A percentile compares a stretch with the other conserved stretches of the same genome.
These are phyloP conservation scores for Magnusiomyces fungicola DNA, from an alignment of 1,139 yeast species.

Conservation along the genomic window DNA sequence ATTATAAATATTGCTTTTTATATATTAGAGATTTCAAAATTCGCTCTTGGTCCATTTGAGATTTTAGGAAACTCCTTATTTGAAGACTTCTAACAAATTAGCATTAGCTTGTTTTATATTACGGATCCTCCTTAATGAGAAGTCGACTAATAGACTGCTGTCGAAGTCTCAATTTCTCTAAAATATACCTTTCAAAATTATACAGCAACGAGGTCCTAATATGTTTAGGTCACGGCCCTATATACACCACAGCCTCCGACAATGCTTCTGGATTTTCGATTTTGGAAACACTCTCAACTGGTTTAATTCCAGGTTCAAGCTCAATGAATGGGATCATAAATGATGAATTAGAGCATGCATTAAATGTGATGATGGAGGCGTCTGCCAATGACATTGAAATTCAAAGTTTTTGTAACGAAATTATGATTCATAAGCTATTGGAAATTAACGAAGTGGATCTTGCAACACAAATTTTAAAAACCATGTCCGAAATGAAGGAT, in stretches of 20 bases:
- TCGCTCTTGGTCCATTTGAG: too few relatives aligned
- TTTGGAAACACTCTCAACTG: neutral
- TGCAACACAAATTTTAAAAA: conserved; percentile 25
- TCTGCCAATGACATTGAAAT: neutral
- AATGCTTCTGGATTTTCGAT: too few relatives aligned
- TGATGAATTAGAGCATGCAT: conserved; percentile 2
- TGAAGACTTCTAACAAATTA: too few relatives aligned
- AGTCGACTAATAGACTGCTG: too few relatives aligned
- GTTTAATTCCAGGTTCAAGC: neutral
- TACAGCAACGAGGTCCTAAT: neutral
- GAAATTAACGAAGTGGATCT: conserved; percentile 26
- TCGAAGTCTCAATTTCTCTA: neutral
- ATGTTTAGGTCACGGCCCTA: neutral
- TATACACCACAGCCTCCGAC: neutral
- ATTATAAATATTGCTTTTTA: too few relatives aligned
- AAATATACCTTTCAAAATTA: neutral
- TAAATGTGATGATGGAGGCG: conserved; percentile 1
- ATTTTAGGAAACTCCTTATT: too few relatives aligned
- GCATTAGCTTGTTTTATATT: too few relatives aligned
- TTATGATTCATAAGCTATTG: conserved; percentile 25
- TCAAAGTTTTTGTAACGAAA: conserved; percentile 20
- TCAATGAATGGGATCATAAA: neutral
- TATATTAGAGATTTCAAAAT: too few relatives aligned
- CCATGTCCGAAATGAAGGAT: conserved; percentile 16
- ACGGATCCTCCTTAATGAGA: too few relatives aligned